A percentile compares a stretch with the other conserved stretches of the same genome.
Conservation (phyloP, 495 filamentous ascomycete genomes). For the Talaromyces nanjingensis region DNA sequence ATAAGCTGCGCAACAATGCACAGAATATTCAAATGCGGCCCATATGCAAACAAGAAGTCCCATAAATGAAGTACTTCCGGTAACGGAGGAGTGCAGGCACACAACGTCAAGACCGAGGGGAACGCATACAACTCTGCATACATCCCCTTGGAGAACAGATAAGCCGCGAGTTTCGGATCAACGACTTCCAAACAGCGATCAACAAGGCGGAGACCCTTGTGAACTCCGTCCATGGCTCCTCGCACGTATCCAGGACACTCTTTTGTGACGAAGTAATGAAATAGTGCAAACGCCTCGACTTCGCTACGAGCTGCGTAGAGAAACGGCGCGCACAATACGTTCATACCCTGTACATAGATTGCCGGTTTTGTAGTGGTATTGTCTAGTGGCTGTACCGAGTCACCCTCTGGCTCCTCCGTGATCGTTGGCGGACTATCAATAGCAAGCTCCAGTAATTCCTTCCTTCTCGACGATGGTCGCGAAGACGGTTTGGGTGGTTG, state of each 20-base stretch:
- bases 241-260: constrained; percentile 93
- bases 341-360: constrained; percentile 81
- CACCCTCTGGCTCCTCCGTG: constrained; percentile 33
- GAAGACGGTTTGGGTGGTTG: constrained; percentile 31
- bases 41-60: constrained; percentile 97
- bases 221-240: constrained; percentile 95
- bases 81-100: constrained; percentile 93
- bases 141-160: constrained; percentile 79
- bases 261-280: constrained; percentile 78
- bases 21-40: constrained; percentile 86
- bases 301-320: constrained; percentile 93
- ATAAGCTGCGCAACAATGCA: constrained; percentile 97
- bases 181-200: constrained; percentile 86
- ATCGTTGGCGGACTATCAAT: constrained; percentile 39
- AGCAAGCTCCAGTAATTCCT: constrained; percentile 32
- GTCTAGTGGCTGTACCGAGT: constrained; percentile 13
- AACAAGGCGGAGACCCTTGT: constrained; percentile 82
- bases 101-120: constrained; percentile 87
- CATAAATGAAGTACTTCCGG: constrained; percentile 93
- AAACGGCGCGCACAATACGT: constrained; percentile 55
- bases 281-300: constrained; percentile 87
- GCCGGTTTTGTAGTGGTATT: constrained; percentile 45
- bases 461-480: constrained; percentile 29
- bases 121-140: constrained; percentile 97
- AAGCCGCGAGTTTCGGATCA: constrained; percentile 76